These are phyloP conservation scores for Naegleria gruberi DNA, from an alignment of 208 protist genomes.

Conservation along the genomic window DNA sequence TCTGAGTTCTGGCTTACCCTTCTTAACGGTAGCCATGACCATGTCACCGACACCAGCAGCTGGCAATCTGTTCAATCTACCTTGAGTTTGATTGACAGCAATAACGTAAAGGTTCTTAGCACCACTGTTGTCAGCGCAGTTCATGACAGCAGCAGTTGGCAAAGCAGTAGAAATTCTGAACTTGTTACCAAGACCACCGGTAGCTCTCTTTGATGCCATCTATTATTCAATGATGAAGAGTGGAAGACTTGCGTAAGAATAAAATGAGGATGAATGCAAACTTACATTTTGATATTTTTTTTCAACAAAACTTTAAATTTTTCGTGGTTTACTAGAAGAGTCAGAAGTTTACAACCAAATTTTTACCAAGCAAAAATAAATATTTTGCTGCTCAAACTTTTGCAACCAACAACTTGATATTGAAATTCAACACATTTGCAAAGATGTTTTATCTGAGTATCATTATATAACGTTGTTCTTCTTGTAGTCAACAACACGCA, in stretches of 20 bases:
- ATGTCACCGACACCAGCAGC: slow-evolving; percentile 95
- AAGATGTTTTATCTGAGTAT: too few species aligned
- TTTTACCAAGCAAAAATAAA: too few species aligned
- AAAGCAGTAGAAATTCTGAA: slow-evolving; percentile 97
- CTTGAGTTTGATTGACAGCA: slow-evolving; percentile 92
- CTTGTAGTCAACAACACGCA: too few species aligned
- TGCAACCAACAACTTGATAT: too few species aligned
- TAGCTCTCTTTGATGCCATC: neutral
- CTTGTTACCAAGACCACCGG: slow-evolving; percentile 69
- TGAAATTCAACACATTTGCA: too few species aligned
- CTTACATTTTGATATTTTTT: neutral
- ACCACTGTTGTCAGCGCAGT: slow-evolving; percentile 99
- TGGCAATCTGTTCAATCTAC: slow-evolving; percentile 96
- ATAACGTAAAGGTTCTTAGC: slow-evolving; percentile 99
- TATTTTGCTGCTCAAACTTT: too few species aligned
- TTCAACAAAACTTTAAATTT: neutral
- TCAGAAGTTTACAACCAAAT: too few species aligned
- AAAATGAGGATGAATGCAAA: neutral
- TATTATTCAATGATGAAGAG: neutral
- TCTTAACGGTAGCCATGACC: slow-evolving; percentile 98
- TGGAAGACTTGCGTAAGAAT: too few species aligned
- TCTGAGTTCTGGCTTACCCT: slow-evolving; percentile 99
- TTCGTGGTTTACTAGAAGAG: neutral
- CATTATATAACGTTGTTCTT: too few species aligned
- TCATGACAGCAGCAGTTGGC: slow-evolving; percentile 96